These are phyloP conservation scores for Podila epigama DNA, from an alignment of 192 early-diverging fungal genomes.

Conservation along the genomic window DNA sequence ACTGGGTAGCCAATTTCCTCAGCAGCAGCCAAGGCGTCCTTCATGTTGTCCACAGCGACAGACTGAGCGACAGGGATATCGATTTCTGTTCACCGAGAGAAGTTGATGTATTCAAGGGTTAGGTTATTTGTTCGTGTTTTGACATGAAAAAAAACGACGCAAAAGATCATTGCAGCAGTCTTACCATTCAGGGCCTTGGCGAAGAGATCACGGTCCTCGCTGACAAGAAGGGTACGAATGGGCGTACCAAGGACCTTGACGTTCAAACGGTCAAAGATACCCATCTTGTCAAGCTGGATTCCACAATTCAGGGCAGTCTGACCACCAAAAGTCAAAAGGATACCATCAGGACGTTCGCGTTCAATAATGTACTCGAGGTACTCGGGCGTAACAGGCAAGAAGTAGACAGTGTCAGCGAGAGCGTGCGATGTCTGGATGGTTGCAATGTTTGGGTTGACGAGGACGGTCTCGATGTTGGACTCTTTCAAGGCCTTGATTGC, in stretches of 20 bases:
- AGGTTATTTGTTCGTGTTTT: not conserved
- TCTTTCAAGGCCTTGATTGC: constrained; percentile 98
- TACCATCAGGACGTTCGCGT: constrained; percentile 94
- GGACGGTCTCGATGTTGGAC: constrained; percentile 88
- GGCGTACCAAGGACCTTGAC: constrained; percentile 97
- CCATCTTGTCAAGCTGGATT: constrained; percentile 85
- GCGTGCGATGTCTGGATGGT: constrained; percentile 96
- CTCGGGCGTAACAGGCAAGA: constrained; percentile 92
- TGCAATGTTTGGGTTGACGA: constrained; percentile 99
- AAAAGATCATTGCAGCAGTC: not conserved
- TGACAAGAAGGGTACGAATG: constrained; percentile 88
- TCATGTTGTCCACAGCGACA: constrained; percentile 84
- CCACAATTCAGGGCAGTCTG: constrained; percentile 97
- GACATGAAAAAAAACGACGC: not conserved
- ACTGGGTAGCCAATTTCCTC: constrained; percentile 90
- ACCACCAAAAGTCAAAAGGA: constrained; percentile 95
- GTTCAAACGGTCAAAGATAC: constrained; percentile 77
- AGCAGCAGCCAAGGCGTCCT: constrained; percentile 88
- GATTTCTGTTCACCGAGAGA: constrained; percentile 76
- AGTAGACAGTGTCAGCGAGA: constrained; percentile 95
- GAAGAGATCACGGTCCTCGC: constrained; percentile 96
- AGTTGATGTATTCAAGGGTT: too few species aligned
- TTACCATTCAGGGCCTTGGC: constrained; percentile 85
- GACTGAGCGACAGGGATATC: constrained; percentile 90
- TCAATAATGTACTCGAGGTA: constrained; percentile 93